Percentiles rank a stretch among this genome's conserved stretches.
phyloP scores from a whole-genome alignment of 805 yeast species.

The Candida ponderosae region DNA sequence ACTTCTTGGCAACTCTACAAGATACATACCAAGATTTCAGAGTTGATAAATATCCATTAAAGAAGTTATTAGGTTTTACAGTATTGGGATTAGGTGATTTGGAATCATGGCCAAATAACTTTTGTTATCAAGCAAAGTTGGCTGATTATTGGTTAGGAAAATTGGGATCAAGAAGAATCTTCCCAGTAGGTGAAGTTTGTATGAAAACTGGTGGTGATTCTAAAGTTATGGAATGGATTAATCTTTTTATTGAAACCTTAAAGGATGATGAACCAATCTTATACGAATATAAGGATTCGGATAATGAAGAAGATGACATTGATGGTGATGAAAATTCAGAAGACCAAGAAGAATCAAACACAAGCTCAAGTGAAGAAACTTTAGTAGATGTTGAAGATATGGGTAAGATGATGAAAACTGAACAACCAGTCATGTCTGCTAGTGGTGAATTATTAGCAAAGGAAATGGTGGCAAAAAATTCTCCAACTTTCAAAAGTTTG shows the following conservation, averaged over 20 bases:
- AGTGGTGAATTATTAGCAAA: conserved; percentile 34
- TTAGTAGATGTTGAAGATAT: conserved; percentile 84
- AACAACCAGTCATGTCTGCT: conserved; percentile 4
- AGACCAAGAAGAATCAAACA: conserved; percentile 11
- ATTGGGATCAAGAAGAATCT: conserved; percentile 79
- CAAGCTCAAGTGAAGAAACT: conserved; percentile 28
- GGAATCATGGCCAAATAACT: conserved; percentile 77
- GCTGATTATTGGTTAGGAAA: conserved; percentile 73
- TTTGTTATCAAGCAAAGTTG: conserved; percentile 76
- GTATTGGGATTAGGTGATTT: conserved; percentile 85
- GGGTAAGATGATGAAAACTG: conserved; percentile 38
- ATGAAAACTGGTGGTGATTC: conserved; percentile 60
- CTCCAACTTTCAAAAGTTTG: conserved; percentile 81
- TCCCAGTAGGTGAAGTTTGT: conserved; percentile 79
- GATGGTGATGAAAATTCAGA: conserved; percentile 26
- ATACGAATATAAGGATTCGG: conserved; percentile 51
- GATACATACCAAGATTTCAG: conserved; percentile 84
- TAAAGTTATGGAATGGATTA: conserved; percentile 60
- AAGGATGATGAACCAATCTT: conserved; percentile 66
- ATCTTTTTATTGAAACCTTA: conserved; percentile 49
- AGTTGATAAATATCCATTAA: conserved; percentile 73
- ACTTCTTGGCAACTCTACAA: conserved; percentile 67
- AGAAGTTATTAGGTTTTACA: conserved; percentile 65
- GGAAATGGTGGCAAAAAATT: conserved; percentile 83
- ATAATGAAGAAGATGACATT: conserved; percentile 36